Evolutionary conservation across 257 asterid species (phyloP).

Genomic region (Nicotiana obtusifolia): DNA sequence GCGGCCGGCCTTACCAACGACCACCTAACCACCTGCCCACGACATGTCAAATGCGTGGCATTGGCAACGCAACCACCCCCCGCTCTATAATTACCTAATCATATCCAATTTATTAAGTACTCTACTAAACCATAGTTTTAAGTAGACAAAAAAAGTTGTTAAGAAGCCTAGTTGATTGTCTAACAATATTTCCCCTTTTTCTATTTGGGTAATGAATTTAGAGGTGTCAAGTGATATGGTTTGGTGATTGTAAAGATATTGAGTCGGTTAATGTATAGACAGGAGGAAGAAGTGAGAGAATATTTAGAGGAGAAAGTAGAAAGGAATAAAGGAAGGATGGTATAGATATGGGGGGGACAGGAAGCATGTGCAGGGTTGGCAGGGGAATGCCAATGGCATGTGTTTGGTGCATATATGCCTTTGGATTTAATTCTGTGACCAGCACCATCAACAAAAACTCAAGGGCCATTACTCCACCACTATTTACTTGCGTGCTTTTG

Average conservation of each 20-base stretch:
- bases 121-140: not conserved
- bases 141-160: not conserved
- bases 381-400: constrained; percentile 23
- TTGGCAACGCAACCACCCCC: constrained; percentile 18
- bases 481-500: constrained; percentile 18
- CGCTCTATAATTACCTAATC: constrained; percentile 1
- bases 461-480: not conserved
- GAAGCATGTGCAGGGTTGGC: constrained; percentile 39
- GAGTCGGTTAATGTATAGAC: constrained; percentile 11
- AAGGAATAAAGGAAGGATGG: constrained; percentile 9
- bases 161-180: constrained; percentile 8
- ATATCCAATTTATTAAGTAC: not conserved
- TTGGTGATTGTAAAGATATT: constrained; percentile 10
- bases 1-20: constrained; percentile 86
- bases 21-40: constrained; percentile 65
- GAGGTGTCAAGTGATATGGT: not conserved
- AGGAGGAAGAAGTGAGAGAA: not conserved
- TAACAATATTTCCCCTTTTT: not conserved
- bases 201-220: constrained; percentile 3
- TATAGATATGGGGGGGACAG: constrained; percentile 25
- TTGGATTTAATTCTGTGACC: constrained; percentile 18
- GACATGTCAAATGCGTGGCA: constrained; percentile 37
- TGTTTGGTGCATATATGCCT: constrained; percentile 23
- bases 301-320: constrained; percentile 8
- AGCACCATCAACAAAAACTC: constrained; percentile 1